A percentile compares a stretch with the other conserved stretches of the same genome.
phyloP scores from a whole-genome alignment of 2,329 filamentous ascomycete species.

The Cladosporium sp. region DNA sequence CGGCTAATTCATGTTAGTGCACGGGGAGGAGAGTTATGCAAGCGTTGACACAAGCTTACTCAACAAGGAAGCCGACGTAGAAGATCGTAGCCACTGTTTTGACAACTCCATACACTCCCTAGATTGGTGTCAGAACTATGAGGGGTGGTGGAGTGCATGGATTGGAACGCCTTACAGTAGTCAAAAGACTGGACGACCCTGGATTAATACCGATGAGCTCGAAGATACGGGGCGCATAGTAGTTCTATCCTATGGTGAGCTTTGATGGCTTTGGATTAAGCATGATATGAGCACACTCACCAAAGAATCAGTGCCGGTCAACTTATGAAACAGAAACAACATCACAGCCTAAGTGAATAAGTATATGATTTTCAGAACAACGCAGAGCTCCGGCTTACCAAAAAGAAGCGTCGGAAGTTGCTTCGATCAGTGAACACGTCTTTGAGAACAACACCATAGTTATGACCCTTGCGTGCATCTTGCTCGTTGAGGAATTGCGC shows the following conservation, averaged over 20 bases:
- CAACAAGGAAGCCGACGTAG: conserved; percentile 27
- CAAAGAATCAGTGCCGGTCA: conserved; percentile 26
- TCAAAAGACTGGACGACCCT: conserved; percentile 17
- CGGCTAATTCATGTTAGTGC: conserved; percentile 4
- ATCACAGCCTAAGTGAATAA: conserved; percentile 17
- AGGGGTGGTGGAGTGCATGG: not conserved
- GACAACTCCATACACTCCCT: conserved; percentile 30
- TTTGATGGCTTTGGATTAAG: not conserved
- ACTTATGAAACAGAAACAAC: conserved; percentile 29
- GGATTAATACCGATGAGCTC: conserved; percentile 25
- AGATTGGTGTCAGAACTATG: not conserved
- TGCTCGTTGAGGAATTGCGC: conserved; percentile 30
- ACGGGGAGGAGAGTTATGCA: not conserved
- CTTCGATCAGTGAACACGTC: conserved; percentile 24
- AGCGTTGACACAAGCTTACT: not conserved
- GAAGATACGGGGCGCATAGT: conserved; percentile 25
- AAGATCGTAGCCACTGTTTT: conserved; percentile 27
- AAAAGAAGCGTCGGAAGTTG: conserved; percentile 26
- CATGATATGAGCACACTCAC: not conserved
- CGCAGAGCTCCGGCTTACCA: not conserved
- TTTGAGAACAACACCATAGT: conserved; percentile 23
- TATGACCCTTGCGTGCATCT: conserved; percentile 25
- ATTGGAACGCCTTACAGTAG: not conserved
- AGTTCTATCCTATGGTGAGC: conserved; percentile 14
- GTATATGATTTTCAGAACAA: not conserved